These are phyloP conservation scores for Globisporangium splendens DNA, from an alignment of 352 stramenopile genomes.

Conservation along the genomic window DNA sequence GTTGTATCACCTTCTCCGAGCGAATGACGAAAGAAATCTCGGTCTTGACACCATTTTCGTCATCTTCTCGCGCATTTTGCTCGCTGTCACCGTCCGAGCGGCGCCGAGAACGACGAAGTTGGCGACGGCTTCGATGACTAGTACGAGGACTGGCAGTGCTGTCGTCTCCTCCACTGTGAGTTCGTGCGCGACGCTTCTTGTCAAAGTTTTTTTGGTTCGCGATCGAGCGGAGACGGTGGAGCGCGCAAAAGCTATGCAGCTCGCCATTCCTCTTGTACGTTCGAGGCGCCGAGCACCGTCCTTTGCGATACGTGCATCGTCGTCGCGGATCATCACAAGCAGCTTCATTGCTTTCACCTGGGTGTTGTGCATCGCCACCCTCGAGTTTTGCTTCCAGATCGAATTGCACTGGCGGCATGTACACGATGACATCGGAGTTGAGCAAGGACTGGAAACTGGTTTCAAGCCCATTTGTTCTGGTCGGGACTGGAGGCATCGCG, in stretches of 20 bases:
- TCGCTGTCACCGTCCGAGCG: too few species aligned
- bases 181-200: constrained; percentile 29
- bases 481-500: not conserved
- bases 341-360: constrained; percentile 7
- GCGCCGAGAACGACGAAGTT: too few species aligned
- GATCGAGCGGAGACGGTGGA: constrained; percentile 54
- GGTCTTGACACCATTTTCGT: too few species aligned
- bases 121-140: too few species aligned
- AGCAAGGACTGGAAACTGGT: constrained; percentile 10
- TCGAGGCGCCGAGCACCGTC: constrained; percentile 47
- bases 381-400: not conserved
- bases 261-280: constrained; percentile 63
- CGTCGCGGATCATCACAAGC: constrained; percentile 6
- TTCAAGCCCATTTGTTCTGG: constrained; percentile 2
- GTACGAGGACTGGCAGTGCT: too few species aligned
- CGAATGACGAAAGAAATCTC: too few species aligned
- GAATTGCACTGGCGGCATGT: constrained; percentile 2
- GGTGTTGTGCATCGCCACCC: not conserved
- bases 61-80: too few species aligned
- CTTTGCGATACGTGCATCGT: constrained; percentile 46
- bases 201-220: constrained; percentile 59
- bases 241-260: constrained; percentile 61
- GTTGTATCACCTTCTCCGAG: too few species aligned
- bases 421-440: not conserved
- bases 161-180: too few species aligned